Base-by-base conservation (phyloP, 2,329 filamentous ascomycete genomes). In the Aspergillus spinulosporus region DNA sequence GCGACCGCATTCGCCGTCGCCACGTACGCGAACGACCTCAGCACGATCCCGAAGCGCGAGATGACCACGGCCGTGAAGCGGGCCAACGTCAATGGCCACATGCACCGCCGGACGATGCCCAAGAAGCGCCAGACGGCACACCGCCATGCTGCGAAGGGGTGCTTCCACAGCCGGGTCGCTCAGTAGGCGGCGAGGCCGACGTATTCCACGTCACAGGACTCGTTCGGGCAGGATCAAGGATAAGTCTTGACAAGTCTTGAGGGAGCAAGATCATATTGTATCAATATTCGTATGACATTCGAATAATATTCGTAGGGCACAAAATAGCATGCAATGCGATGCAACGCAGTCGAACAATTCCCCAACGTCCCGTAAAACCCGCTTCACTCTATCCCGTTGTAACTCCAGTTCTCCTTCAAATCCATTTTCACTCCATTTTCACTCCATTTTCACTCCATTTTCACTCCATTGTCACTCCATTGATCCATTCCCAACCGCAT, bases 1-100 rank as follows among this genome's bases (percentile, higher is more conserved):
- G 66, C 65, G 12, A 68, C 65, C 0, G 66, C 67, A 4, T 65
- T 62, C 34, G 65, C 65, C 1, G 65, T 70, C 2, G 67, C 67
- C 3, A 69, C 62, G 4, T 70, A 69, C 36, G 66, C 67, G 9
- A 64, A 59, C 11, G 60, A 56, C 46, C 62, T 68, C 11, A 42
- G 39, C 26, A 57, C 59, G 7, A 65, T 69, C 8, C 67, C 67
- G 1, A n/a, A 15, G 4, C 59, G 55, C 1, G 59, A 49, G 31
- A 12, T 40, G 6, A 59, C 62, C 2, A 21, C 44, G 1, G 14
- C 43, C 4, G 47, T 45, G 14, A 34, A 44, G 36, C 14, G 42
- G 6, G 14, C 31, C n/a, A 1, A 21, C 12, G 15, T 21, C 11
- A 2, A 6, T 12, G 39, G 39, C 4, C 14, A n/a, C n/a, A 11